Conservation (phyloP, 345 rosid genomes). For the Aquilaria yunnanensis region DNA sequence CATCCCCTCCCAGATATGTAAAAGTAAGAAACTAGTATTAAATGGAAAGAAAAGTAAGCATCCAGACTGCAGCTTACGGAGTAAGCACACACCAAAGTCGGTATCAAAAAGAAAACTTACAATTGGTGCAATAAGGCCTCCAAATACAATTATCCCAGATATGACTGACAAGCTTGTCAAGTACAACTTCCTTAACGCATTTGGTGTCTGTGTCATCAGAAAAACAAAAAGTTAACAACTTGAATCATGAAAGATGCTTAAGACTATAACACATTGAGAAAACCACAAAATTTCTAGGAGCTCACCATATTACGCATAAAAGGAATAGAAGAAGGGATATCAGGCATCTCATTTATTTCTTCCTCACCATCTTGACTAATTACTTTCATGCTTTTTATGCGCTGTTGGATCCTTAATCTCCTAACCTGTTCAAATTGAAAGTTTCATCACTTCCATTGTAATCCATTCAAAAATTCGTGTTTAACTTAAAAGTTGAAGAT, state of each 20-base stretch:
- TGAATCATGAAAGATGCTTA: neutral
- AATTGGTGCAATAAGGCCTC: slow-evolving; percentile 89
- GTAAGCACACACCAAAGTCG: neutral
- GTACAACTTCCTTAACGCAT: slow-evolving; percentile 79
- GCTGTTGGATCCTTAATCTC: slow-evolving; percentile 81
- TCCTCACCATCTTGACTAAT: slow-evolving; percentile 30
- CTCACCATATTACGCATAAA: slow-evolving; percentile 73
- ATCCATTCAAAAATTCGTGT: too few species aligned
- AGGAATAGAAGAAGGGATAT: slow-evolving; percentile 89
- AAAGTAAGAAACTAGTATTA: too few species aligned
- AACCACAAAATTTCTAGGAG: neutral
- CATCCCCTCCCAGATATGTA: too few species aligned
- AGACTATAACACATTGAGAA: neutral
- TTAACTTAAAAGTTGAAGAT: neutral
- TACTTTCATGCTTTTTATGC: slow-evolving; percentile 46
- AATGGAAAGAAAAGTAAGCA: neutral
- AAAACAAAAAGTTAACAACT: slow-evolving; percentile 3
- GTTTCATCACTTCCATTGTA: too few species aligned
- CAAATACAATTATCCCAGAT: slow-evolving; percentile 74
- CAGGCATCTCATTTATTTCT: slow-evolving; percentile 79
- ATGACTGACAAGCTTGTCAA: slow-evolving; percentile 63
- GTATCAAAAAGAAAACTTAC: slow-evolving; percentile 33
- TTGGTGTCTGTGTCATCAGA: slow-evolving; percentile 52
- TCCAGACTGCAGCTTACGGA: neutral
- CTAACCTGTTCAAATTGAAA: slow-evolving; percentile 37